Evolutionary conservation across 1,284 basidiomycete species (phyloP), one percentile per base, ranked within the genome.

Genomic region (Trichosporon sp.): DNA sequence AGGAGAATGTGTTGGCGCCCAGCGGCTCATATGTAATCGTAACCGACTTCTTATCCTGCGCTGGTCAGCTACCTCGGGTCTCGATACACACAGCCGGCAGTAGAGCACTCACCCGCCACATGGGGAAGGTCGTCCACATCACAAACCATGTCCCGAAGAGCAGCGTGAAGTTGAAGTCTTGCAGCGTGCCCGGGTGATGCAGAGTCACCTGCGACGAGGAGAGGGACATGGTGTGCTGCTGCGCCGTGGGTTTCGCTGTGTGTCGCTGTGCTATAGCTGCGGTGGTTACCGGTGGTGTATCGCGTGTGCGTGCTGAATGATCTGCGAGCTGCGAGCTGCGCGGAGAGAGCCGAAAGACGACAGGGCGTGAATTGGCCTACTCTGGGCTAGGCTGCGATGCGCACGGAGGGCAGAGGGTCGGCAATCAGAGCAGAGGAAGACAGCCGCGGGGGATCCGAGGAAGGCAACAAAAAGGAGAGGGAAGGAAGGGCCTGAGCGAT

Each of bases 61-160:
- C n/a, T n/a, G n/a, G n/a, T n/a, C n/a, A n/a, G n/a, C n/a, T n/a
- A n/a, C n/a, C n/a, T n/a, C n/a, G n/a, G n/a, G n/a, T n/a, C n/a
- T n/a, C n/a, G n/a, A n/a, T n/a, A n/a, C n/a, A n/a, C n/a, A n/a
- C n/a, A n/a, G n/a, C n/a, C n/a, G n/a, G n/a, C n/a, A n/a, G n/a
- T n/a, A n/a, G n/a, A n/a, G n/a, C n/a, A 63, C 76, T 67, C 63
- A 83, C 82, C 74, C 81, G 83, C 84, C 84, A 84, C 67, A 84
- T 81, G 1, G 83, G 81, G 40, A 84, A 68, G 2, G 83, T 84
- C 25, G 81, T 82, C 74, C 82, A 81, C 4, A 78, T 78, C 19
- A 84, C 82, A 34, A 79, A 72, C 83, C 83, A 84, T 56, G 75
- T 80, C 14, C 83, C 82, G 79, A 83, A 82, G 68, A 84, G 80